phyloP scores from a whole-genome alignment of 2,329 filamentous ascomycete genomes.

The Epichloe glyceriae region DNA sequence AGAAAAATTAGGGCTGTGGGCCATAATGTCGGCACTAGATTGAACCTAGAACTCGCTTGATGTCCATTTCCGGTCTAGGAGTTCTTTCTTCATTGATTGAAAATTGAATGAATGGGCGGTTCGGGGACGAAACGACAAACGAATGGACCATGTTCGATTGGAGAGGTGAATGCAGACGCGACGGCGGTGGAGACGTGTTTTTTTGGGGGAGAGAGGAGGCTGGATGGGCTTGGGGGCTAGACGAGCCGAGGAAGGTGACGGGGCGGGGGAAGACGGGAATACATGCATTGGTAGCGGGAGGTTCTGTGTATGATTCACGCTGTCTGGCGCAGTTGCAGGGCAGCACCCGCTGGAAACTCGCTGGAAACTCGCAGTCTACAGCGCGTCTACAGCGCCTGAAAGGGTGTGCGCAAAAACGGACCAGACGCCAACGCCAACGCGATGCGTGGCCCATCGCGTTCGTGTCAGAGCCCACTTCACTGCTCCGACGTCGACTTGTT shows the following conservation, averaged over 20 bases:
- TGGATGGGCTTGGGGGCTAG: not conserved
- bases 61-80: too few relatives aligned
- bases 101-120: not conserved
- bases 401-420: not conserved
- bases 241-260: too few relatives aligned
- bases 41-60: not conserved
- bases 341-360: too few relatives aligned
- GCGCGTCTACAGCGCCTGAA: not conserved
- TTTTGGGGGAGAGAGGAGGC: not conserved
- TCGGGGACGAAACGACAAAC: not conserved
- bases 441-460: constrained; percentile 10
- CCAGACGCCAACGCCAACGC: constrained; percentile 8
- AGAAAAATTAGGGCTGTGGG: not conserved
- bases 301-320: not conserved
- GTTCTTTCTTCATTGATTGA: not conserved
- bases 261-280: too few relatives aligned
- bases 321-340: too few relatives aligned
- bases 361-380: too few relatives aligned
- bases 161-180: not conserved
- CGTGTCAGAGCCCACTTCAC: constrained; percentile 8
- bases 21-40: not conserved
- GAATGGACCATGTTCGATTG: not conserved
- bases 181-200: constrained; percentile 6
- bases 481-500: not conserved
- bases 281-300: too few relatives aligned